Conservation (phyloP, 2,329 filamentous ascomycete genomes). For the Ilyonectria destructans region DNA sequence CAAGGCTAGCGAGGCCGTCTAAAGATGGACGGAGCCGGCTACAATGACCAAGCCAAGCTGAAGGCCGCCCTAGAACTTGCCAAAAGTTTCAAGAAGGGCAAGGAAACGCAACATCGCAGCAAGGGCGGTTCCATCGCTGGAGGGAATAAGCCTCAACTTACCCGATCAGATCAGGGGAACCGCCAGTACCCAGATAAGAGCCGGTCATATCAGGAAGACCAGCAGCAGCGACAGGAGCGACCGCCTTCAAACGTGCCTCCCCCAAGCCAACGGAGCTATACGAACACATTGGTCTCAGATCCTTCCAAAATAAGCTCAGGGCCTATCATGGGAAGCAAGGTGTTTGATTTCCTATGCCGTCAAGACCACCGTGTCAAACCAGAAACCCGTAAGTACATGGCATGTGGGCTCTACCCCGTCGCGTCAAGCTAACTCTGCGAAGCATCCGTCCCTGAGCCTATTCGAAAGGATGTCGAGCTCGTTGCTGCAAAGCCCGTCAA, state of each 20-base stretch:
- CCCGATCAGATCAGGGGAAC: background rate
- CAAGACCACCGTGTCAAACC: constrained; percentile 23
- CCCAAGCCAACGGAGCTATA: constrained; percentile 43
- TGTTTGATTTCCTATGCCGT: constrained; percentile 45
- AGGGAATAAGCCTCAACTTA: background rate
- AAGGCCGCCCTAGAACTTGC: constrained; percentile 50
- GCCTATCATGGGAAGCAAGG: constrained; percentile 40
- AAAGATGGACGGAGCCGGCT: constrained; percentile 41
- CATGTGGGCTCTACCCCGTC: too few species aligned
- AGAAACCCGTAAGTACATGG: constrained; percentile 26
- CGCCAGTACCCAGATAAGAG: background rate
- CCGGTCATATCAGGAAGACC: background rate
- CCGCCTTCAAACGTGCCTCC: constrained; percentile 23
- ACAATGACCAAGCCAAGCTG: constrained; percentile 46
- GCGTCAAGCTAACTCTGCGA: constrained; percentile 12
- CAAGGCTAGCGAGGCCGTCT: background rate
- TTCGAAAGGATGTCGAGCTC: background rate
- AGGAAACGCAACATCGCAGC: background rate
- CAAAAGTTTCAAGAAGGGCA: constrained; percentile 45
- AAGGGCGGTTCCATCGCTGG: constrained; percentile 15
- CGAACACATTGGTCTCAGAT: constrained; percentile 26
- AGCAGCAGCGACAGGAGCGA: background rate
- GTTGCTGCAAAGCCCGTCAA: too few species aligned
- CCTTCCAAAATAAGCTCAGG: constrained; percentile 32
- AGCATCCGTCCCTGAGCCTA: background rate